phyloP scores from a whole-genome alignment of 345 rosid genomes.

The Camelina neglecta region DNA sequence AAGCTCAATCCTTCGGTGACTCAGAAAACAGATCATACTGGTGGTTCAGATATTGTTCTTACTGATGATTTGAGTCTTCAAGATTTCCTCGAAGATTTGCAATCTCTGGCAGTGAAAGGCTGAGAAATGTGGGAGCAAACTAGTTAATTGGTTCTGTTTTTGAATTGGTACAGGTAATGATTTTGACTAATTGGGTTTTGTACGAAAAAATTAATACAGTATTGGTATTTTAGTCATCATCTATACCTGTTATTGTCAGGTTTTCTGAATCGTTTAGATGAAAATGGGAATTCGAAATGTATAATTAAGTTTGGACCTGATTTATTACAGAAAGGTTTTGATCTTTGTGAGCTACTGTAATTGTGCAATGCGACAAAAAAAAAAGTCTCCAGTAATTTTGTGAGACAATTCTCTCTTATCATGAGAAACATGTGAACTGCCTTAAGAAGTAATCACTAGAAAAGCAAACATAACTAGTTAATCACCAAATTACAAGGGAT shows the following conservation, averaged over 20 bases:
- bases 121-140: conserved; percentile 33
- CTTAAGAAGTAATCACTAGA: no score
- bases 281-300: conserved; percentile 9
- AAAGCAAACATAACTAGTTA: no score
- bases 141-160: not conserved
- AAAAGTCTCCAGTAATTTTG: no score
- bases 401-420: not conserved
- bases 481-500: no score
- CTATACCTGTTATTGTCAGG: not conserved
- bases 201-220: not conserved
- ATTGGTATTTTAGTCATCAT: conserved; percentile 9
- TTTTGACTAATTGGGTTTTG: conserved; percentile 14
- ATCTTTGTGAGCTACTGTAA: not conserved
- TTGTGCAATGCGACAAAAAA: not conserved
- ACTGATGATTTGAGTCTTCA: conserved; percentile 93
- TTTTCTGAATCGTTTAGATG: not conserved
- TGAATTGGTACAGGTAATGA: not conserved
- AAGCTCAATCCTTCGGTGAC: conserved; percentile 95
- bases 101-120: conserved; percentile 75
- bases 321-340: conserved; percentile 3
- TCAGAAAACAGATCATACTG: conserved; percentile 65
- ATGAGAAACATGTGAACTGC: no score
- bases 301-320: conserved; percentile 20
- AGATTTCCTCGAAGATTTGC: conserved; percentile 82
- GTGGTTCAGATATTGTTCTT: conserved; percentile 72